These are phyloP conservation scores for Cladophialophora immunda DNA, from an alignment of 2,329 filamentous ascomycete species.

Conservation along the genomic window DNA sequence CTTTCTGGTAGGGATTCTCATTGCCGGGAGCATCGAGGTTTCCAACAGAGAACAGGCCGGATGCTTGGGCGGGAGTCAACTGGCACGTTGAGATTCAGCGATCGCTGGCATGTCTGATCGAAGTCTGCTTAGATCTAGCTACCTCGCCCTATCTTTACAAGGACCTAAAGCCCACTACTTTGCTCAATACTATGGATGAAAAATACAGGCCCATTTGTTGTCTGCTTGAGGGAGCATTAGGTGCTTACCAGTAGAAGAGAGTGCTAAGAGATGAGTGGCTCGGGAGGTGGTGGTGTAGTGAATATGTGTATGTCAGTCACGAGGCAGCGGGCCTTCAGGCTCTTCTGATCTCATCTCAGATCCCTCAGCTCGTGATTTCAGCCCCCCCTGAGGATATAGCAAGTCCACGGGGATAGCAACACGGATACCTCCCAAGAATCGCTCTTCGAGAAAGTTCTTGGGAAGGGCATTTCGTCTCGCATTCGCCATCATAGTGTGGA, in stretches of 20 bases:
- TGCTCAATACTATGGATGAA: background rate
- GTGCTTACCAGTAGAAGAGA: background rate
- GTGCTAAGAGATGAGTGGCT: background rate
- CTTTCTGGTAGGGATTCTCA: background rate
- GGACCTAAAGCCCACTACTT: background rate
- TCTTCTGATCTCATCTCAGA: background rate
- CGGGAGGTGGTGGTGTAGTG: background rate
- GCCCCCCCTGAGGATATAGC: background rate
- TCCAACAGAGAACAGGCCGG: background rate
- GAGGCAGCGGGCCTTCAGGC: background rate
- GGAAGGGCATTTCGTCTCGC: background rate
- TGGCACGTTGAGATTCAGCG: background rate
- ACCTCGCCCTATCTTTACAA: constrained; percentile 11
- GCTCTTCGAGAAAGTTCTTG: constrained; percentile 9
- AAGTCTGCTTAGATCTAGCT: constrained; percentile 17
- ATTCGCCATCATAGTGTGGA: background rate
- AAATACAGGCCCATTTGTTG: background rate
- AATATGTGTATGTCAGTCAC: background rate
- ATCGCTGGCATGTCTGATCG: constrained; percentile 1
- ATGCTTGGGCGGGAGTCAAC: background rate
- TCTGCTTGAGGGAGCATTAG: background rate
- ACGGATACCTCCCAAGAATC: too few relatives aligned
- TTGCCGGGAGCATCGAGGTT: background rate
- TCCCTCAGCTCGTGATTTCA: background rate
- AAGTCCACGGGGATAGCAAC: background rate